Conservation (phyloP, 2,329 filamentous ascomycete genomes). For the Blastomyces gilchristii region DNA sequence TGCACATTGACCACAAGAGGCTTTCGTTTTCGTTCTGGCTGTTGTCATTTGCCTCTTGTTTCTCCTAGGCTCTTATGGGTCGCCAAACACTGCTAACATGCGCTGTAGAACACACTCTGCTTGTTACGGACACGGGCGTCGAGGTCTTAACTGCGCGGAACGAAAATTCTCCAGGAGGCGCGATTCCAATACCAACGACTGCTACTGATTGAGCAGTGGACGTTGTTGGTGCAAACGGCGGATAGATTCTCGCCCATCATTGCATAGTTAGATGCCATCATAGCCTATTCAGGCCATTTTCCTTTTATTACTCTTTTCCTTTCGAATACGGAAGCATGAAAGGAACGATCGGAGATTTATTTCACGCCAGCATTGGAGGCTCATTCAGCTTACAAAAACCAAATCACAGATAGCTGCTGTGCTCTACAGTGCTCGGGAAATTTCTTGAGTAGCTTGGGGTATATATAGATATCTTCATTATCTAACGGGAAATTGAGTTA, state of each 20-base stretch:
- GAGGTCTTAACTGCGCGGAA: conserved; percentile 63
- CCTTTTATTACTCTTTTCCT: not conserved
- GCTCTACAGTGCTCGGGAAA: not conserved
- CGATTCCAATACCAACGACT: conserved; percentile 44
- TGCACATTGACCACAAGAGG: not conserved
- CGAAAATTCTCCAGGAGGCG: conserved; percentile 59
- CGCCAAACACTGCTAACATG: conserved; percentile 9
- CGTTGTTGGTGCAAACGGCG: not conserved
- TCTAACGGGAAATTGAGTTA: no score
- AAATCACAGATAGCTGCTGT: not conserved
- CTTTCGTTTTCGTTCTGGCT: not conserved
- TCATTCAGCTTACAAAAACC: no score
- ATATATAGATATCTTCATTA: no score
- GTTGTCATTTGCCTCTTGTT: not conserved
- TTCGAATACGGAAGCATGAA: not conserved
- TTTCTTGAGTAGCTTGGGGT: not conserved
- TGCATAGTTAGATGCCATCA: no score
- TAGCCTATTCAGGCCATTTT: no score
- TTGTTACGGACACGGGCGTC: conserved; percentile 69
- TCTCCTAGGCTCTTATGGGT: not conserved
- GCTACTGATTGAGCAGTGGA: not conserved
- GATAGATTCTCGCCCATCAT: not conserved
- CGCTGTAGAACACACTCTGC: conserved; percentile 55
- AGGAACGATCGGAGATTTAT: not conserved
- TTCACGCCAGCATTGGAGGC: not conserved